A percentile compares a stretch with the other conserved stretches of the same genome.
These are phyloP conservation scores for Pseudocercospora eumusae DNA, from an alignment of 2,329 filamentous ascomycete species.

Conservation along the genomic window DNA sequence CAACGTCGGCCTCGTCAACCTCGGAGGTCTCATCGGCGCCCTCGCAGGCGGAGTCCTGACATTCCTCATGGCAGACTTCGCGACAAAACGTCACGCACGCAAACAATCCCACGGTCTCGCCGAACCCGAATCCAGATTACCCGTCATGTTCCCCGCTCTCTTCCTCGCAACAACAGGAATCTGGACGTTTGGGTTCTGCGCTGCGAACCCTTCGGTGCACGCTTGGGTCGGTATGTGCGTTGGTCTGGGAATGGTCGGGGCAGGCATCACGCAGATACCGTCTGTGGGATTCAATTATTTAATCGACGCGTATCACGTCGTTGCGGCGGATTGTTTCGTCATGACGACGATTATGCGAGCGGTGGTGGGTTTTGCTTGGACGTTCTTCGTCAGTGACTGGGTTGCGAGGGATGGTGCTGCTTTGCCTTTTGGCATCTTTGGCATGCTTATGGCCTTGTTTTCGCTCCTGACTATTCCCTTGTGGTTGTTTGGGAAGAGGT, in stretches of 20 bases:
- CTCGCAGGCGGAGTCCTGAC: slow-evolving; percentile 42
- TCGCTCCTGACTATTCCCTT: slow-evolving; percentile 42
- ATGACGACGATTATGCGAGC: slow-evolving; percentile 54
- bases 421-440: slow-evolving; percentile 57
- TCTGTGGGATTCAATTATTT: slow-evolving; percentile 51
- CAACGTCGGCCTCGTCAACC: slow-evolving; percentile 43
- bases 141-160: slow-evolving; percentile 44
- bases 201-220: slow-evolving; percentile 40
- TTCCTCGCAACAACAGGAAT: slow-evolving; percentile 43
- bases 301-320: slow-evolving; percentile 53
- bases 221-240: slow-evolving; percentile 46
- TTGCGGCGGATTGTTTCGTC: slow-evolving; percentile 57
- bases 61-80: slow-evolving; percentile 43
- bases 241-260: slow-evolving; percentile 45
- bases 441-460: slow-evolving; percentile 55
- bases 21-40: slow-evolving; percentile 44
- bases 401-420: slow-evolving; percentile 47
- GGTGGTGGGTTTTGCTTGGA: slow-evolving; percentile 57
- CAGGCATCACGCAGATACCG: slow-evolving; percentile 47
- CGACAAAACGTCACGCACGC: slow-evolving; percentile 42
- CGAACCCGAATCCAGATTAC: slow-evolving; percentile 45
- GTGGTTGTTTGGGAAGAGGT: slow-evolving; percentile 44
- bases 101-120: slow-evolving; percentile 42
- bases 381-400: slow-evolving; percentile 57
- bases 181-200: slow-evolving; percentile 45